Evolutionary conservation across 2,329 filamentous ascomycete species (phyloP), one percentile per base, ranked within the genome.

Genomic region (Xylaria hypoxylon): DNA sequence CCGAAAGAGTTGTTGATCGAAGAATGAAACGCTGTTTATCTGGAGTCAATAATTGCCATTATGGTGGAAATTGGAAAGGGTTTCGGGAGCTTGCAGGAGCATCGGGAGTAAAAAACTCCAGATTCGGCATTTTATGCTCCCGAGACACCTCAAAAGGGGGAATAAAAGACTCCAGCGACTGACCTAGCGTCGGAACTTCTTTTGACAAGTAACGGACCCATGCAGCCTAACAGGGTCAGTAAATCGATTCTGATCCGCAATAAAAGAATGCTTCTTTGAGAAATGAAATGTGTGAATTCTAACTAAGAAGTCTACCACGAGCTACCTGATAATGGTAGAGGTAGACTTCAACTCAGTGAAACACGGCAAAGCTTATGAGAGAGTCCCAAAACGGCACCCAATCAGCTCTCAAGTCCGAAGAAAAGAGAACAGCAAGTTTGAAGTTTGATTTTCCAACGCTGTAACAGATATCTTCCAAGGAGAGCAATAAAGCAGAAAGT

Each of bases 271-370:
- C 1, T 8, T 7, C 17, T 13, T 33, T 59, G 44, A 63, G 71
- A 76, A 74, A 81, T 85, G 83, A 61, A 68, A 89, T 94, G 91
- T 99, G 87, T 95, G 94, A 91, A 91, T 92, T 92, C 91, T 93
- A 91, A 98, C 96, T 99, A 99, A 97, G 96, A 98, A 92, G 85
- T 87, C 87, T 88, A 88, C 91, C 89, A 94, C 82, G 82, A 81
- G 82, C 83, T 80, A 83, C 86, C 86, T 81, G 74, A 77, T 79
- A 78, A 79, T 76, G 84, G 87, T 82, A 85, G 87, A 87, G 88
- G 87, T 87, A 89, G 88, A 85, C 85, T 91, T 98, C 96, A 97
- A 98, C 96, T 98, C 95, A 93, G 91, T 90, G 90, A 92, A 91
- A 90, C 93, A 96, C 85, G 82, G 87, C 86, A 82, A 65, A 83